Percentiles rank a stretch among this genome's conserved stretches.
phyloP scores from a whole-genome alignment of 176 grass and related monocot genomes.

The Triticum aestivum region DNA sequence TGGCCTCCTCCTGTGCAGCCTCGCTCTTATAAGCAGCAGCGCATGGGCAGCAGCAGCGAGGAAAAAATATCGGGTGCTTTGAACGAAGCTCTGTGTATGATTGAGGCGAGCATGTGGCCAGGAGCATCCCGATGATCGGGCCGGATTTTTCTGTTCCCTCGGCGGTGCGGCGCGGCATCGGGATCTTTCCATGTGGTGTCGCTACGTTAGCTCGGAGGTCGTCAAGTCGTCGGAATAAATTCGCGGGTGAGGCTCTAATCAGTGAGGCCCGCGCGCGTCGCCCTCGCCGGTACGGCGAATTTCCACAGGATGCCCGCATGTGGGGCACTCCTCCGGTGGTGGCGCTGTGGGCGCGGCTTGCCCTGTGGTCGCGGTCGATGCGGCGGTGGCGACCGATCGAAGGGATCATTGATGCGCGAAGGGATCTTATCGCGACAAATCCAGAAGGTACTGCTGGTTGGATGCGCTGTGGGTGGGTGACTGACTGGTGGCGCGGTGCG shows the following conservation, averaged over 20 bases:
- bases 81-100: neutral
- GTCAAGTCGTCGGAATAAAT: neutral
- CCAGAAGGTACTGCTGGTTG: no score
- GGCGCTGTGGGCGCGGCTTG: neutral
- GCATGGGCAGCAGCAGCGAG: neutral
- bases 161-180: neutral
- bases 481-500: no score
- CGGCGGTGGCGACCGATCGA: neutral
- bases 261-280: neutral
- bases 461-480: no score
- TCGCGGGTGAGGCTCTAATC: neutral
- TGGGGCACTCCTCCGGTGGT: neutral
- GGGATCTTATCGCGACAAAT: no score
- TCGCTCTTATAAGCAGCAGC: neutral
- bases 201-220: conserved; percentile 5
- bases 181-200: neutral
- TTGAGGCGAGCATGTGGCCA: neutral
- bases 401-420: neutral
- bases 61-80: neutral
- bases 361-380: neutral
- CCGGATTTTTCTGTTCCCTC: neutral
- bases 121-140: neutral
- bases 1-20: neutral
- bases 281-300: neutral
- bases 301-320: neutral